Base-by-base conservation (phyloP, 169 alveolate species). In the Cryptosporidium bovis region DNA sequence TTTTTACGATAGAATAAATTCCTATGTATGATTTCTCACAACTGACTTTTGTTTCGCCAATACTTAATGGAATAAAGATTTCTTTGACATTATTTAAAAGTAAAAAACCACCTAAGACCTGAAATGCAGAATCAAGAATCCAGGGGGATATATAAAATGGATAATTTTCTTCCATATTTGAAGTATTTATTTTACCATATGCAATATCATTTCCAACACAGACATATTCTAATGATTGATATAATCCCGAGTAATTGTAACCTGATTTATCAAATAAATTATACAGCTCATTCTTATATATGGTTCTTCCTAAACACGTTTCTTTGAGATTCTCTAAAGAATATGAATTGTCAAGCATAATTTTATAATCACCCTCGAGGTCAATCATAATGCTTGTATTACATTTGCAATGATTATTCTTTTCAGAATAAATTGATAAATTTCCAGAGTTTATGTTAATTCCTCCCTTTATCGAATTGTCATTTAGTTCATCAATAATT, bases 51-150 rank as follows among this genome's bases (percentile, higher is more conserved):
- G 50, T 24, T 62, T 77, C 65, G 24, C 64, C 77, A 62, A 60
- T 40, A 24, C 53, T 20, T 24, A 50, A 18, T 3, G 87, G 87
- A 77, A 77, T 44, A 60, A 60, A 77, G 2, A 15, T 40, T 20
- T 56, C 34, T 40, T 31, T 18, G 40, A 55, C 31, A 0, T 31
- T 66, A 10, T 77, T 36, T 18, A 18, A 3, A 8, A 77, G 16
- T 60, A 77, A 51, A 44, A 77, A 60, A 24, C 87, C 87, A 46
- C 87, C 87, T 24, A 62, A 20, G 5, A 77, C 87, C 18, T 77
- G 87, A 62, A 77, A 77, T 12, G 87, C 87, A n/a, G 87, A 77
- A 48, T 77, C 87, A 29, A 77, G 20, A 29, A 77, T 62, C 87
- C 87, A 77, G 1, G 87, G 87, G 29, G 87, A 68, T 40, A 60